A percentile compares a stretch with the other conserved stretches of the same genome.
These are phyloP conservation scores for Monosporascus cannonballus DNA, from an alignment of 2,329 filamentous ascomycete species.

Conservation along the genomic window DNA sequence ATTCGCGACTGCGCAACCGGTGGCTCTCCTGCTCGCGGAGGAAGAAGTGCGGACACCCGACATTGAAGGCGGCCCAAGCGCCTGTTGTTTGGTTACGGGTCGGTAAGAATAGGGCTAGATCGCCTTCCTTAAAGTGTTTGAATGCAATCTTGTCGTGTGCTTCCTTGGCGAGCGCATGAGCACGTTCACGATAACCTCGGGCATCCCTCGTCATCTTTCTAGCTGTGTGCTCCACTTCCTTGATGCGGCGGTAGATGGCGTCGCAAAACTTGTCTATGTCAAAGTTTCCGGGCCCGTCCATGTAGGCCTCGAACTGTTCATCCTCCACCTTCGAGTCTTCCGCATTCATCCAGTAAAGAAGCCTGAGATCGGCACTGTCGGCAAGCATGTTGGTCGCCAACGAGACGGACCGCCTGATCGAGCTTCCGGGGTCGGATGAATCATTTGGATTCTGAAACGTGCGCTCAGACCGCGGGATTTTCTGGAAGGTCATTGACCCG, in stretches of 20 bases:
- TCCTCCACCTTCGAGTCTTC: conserved; percentile 60
- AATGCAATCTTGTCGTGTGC: conserved; percentile 95
- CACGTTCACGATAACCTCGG: conserved; percentile 79
- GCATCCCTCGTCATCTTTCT: conserved; percentile 91
- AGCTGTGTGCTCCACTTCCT: conserved; percentile 87
- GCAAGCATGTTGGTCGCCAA: conserved; percentile 48
- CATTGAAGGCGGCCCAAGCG: conserved; percentile 97
- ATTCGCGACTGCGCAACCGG: conserved; percentile 77
- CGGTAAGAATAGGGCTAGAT: conserved; percentile 87
- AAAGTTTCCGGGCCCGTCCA: conserved; percentile 69
- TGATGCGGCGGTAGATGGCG: conserved; percentile 79
- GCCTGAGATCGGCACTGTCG: conserved; percentile 61
- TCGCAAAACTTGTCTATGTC: conserved; percentile 81
- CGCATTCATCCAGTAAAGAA: conserved; percentile 78
- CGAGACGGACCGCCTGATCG: conserved; percentile 48
- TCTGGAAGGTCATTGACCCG: conserved; percentile 68
- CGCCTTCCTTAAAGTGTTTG: conserved; percentile 91
- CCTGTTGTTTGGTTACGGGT: conserved; percentile 91
- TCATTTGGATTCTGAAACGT: conserved; percentile 51
- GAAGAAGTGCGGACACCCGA: conserved; percentile 96
- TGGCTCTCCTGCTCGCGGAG: conserved; percentile 88
- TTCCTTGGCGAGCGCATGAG: conserved; percentile 73
- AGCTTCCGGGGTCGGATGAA: conserved; percentile 49
- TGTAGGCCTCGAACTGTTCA: conserved; percentile 67
- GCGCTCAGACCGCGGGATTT: conserved; percentile 56